Conservation (phyloP, 2,329 filamentous ascomycete genomes). For the Camillea tinctor region DNA sequence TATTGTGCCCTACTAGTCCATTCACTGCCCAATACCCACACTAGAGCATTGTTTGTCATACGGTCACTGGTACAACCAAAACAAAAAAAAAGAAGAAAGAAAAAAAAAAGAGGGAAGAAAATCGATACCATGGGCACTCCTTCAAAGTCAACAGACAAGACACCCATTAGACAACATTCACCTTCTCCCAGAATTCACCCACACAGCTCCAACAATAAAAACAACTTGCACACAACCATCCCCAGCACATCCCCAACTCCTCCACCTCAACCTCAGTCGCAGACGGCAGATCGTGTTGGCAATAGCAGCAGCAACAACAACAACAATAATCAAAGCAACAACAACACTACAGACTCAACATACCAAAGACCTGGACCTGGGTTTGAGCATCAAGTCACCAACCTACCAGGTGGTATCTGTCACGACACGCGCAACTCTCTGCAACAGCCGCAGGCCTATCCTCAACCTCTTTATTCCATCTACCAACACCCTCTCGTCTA, state of each 20-base stretch:
- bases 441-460: constrained; percentile 19
- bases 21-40: not conserved
- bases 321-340: no score
- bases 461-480: constrained; percentile 8
- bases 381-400: constrained; percentile 18
- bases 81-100: no score
- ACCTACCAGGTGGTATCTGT: constrained; percentile 13
- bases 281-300: not conserved
- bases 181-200: constrained; percentile 3
- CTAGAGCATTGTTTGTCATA: not conserved
- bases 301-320: no score
- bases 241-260: not conserved
- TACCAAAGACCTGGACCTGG: constrained; percentile 19
- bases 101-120: no score
- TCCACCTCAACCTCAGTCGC: not conserved
- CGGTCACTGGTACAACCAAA: not conserved
- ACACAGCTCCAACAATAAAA: constrained; percentile 1
- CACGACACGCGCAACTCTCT: constrained; percentile 6
- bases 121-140: not conserved
- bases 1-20: not conserved
- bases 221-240: not conserved
- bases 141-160: not conserved
- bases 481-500: constrained; percentile 9
- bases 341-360: constrained; percentile 1
- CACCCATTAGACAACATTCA: not conserved